phyloP scores from a whole-genome alignment of 2,329 filamentous ascomycete genomes.

The Fusarium sp. region DNA sequence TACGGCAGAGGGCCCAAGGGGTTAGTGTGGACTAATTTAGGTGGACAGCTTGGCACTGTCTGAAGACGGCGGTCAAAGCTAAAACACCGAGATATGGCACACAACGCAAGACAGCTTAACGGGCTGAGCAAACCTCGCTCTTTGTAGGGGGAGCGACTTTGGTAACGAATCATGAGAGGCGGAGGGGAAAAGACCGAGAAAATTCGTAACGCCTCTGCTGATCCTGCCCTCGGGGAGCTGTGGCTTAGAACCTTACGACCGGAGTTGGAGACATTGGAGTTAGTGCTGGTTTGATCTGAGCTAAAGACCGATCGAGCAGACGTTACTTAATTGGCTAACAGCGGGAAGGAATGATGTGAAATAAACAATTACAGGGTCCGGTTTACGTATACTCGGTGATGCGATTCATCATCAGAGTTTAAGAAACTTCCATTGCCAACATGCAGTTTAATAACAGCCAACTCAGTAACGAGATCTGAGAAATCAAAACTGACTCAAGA shows the following conservation, averaged over 20 bases:
- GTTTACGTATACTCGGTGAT: not conserved
- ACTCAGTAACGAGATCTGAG: rapidly evolving
- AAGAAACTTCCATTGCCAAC: no score
- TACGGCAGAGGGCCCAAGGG: not conserved
- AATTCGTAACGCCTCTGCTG: not conserved
- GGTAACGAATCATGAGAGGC: not conserved
- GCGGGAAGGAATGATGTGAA: not conserved
- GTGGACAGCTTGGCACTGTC: not conserved
- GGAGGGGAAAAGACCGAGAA: not conserved
- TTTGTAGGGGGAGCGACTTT: not conserved
- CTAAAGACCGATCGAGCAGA: not conserved
- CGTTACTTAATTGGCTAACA: no score
- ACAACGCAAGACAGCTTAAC: not conserved
- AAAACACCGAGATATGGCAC: not conserved
- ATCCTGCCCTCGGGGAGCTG: rapidly evolving
- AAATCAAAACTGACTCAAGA: not conserved
- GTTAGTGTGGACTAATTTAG: not conserved
- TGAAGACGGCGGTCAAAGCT: not conserved
- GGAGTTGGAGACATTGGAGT: not conserved
- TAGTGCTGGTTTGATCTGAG: not conserved
- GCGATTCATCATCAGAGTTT: no score
- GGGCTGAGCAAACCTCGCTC: not conserved
- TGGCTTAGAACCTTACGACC: not conserved
- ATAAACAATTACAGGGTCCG: not conserved
- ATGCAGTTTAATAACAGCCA: no score